A percentile compares a stretch with the other conserved stretches of the same genome.
phyloP scores from a whole-genome alignment of 108 stramenopile species.

The Aureococcus anophagefferens region DNA sequence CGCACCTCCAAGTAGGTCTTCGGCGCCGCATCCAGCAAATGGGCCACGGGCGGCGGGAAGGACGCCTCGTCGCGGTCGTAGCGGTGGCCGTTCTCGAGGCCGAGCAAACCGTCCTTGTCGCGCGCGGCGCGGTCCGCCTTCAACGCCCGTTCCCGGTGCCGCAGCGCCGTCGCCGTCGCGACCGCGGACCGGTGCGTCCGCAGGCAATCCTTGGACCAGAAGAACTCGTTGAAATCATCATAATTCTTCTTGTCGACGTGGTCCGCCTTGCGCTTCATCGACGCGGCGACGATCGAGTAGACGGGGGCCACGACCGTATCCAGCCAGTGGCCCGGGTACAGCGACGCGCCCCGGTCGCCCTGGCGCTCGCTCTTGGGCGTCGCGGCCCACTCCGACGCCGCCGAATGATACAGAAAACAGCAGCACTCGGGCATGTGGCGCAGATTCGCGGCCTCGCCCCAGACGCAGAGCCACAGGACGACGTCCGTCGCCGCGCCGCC shows the following conservation, averaged over 20 bases:
- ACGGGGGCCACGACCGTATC: slow-evolving; percentile 86
- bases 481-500: slow-evolving; percentile 75
- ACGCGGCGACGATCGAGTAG: slow-evolving; percentile 68
- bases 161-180: not conserved
- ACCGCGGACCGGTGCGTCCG: slow-evolving; percentile 56
- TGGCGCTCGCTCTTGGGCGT: slow-evolving; percentile 51
- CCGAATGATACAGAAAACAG: slow-evolving; percentile 89
- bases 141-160: not conserved
- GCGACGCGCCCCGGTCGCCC: slow-evolving; percentile 42
- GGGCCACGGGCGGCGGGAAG: too few relatives aligned
- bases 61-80: too few relatives aligned
- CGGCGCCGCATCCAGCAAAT: slow-evolving; percentile 47
- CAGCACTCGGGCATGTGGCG: slow-evolving; percentile 95
- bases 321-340: slow-evolving; percentile 88
- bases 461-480: slow-evolving; percentile 87
- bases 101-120: too few relatives aligned
- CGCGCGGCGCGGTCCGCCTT: too few relatives aligned
- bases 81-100: too few relatives aligned
- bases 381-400: slow-evolving; percentile 85
- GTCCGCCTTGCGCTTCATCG: slow-evolving; percentile 65
- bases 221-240: slow-evolving; percentile 98
- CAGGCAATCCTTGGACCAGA: slow-evolving; percentile 90
- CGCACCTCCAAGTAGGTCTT: slow-evolving; percentile 95
- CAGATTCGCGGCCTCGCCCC: slow-evolving; percentile 93
- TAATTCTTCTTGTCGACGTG: slow-evolving; percentile 83